These are phyloP conservation scores for Ajuga reptans DNA, from an alignment of 305 asterid genomes.

Conservation along the genomic window DNA sequence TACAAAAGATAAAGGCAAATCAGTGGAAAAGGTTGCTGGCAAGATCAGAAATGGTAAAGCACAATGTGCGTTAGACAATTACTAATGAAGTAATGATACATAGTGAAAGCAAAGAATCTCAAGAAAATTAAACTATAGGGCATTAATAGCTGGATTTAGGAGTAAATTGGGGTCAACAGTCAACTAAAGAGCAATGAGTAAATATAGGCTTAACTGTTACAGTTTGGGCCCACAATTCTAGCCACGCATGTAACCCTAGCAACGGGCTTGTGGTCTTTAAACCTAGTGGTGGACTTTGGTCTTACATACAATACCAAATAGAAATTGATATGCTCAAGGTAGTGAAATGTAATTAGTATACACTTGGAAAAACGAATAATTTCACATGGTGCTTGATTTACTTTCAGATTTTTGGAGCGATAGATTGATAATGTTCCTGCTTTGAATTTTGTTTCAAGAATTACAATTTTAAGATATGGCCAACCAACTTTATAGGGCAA, in stretches of 20 bases:
- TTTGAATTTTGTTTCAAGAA: not conserved
- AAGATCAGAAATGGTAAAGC: not conserved
- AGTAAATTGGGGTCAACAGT: not conserved
- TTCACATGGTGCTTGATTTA: too few relatives aligned
- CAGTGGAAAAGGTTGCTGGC: not conserved
- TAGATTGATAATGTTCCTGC: not conserved
- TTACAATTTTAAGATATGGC: not conserved
- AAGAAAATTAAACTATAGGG: not conserved
- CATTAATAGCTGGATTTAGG: not conserved
- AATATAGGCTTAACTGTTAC: not conserved
- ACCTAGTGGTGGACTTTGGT: not conserved
- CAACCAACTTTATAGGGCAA: not conserved
- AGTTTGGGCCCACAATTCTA: not conserved
- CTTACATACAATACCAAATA: not conserved
- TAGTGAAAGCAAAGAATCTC: not conserved
- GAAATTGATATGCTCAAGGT: not conserved
- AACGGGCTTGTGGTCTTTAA: too few relatives aligned
- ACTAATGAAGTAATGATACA: not conserved
- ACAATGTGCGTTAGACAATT: not conserved
- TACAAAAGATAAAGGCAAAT: constrained; percentile 16
- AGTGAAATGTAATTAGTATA: not conserved
- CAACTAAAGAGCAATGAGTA: not conserved
- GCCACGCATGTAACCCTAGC: not conserved
- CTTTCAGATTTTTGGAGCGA: not conserved
- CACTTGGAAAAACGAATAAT: not conserved